These are phyloP conservation scores for Sphagnurus paluster DNA, from an alignment of 1,284 basidiomycete genomes.

Conservation along the genomic window DNA sequence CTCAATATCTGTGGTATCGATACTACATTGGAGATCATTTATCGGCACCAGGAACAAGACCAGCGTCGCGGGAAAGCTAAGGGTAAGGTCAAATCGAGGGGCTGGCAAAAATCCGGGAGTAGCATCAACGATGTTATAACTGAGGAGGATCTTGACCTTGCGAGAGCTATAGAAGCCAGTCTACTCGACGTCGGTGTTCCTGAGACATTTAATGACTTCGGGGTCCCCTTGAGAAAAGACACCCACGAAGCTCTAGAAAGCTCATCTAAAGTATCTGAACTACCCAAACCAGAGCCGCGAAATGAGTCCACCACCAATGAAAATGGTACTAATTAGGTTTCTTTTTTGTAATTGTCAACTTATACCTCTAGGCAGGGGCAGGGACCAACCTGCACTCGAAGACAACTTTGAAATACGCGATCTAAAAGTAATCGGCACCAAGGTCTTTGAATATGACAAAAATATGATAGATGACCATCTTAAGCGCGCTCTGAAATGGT, in stretches of 20 bases:
- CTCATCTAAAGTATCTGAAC: no score
- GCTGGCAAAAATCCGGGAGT: slow-evolving; percentile 3
- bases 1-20: slow-evolving; percentile 41
- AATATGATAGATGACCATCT: slow-evolving; percentile 59
- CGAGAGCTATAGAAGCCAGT: slow-evolving; percentile 74
- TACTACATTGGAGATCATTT: slow-evolving; percentile 46
- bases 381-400: neutral
- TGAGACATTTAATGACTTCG: neutral
- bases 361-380: no score
- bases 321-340: neutral
- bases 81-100: slow-evolving; percentile 10
- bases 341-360: neutral
- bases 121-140: slow-evolving; percentile 3
- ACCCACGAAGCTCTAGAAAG: neutral
- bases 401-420: slow-evolving; percentile 12
- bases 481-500: slow-evolving; percentile 63
- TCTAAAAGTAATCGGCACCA: slow-evolving; percentile 64
- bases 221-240: neutral
- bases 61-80: slow-evolving; percentile 2
- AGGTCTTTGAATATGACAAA: slow-evolving; percentile 60
- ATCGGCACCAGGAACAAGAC: slow-evolving; percentile 41
- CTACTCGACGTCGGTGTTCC: slow-evolving; percentile 33
- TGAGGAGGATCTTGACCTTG: slow-evolving; percentile 51
- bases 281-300: no score
- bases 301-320: no score